These are phyloP conservation scores for Escovopsis sp. DNA, from an alignment of 2,329 filamentous ascomycete genomes.

Conservation along the genomic window DNA sequence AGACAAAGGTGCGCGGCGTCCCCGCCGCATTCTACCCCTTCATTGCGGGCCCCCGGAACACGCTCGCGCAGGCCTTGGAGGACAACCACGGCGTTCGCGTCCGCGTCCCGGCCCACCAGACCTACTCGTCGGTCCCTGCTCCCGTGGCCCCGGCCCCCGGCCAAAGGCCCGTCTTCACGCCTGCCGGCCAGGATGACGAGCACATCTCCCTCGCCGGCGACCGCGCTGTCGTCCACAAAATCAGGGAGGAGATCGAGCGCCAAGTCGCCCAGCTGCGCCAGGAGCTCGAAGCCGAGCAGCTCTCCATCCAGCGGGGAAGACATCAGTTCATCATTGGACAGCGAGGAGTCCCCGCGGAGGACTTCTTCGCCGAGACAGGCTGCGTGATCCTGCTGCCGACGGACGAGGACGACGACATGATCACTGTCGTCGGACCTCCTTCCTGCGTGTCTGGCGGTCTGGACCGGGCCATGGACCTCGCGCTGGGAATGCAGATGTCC, in stretches of 20 bases:
- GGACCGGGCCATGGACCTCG: constrained; percentile 76
- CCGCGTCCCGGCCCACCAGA: constrained; percentile 68
- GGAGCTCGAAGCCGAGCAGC: constrained; percentile 61
- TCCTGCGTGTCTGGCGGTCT: constrained; percentile 59
- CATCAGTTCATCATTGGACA: constrained; percentile 94
- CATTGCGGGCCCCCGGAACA: constrained; percentile 66
- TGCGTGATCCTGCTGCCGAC: constrained; percentile 73
- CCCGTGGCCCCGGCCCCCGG: constrained; percentile 46
- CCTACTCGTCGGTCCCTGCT: constrained; percentile 54
- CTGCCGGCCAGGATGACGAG: constrained; percentile 51
- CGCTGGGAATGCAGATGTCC: constrained; percentile 71
- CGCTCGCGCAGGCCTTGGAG: constrained; percentile 51
- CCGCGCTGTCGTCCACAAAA: constrained; percentile 63
- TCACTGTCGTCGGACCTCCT: constrained; percentile 71
- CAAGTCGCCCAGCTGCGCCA: constrained; percentile 60
- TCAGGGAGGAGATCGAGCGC: constrained; percentile 65
- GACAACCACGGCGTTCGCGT: constrained; percentile 67
- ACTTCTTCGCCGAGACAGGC: constrained; percentile 82
- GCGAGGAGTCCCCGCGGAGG: constrained; percentile 60
- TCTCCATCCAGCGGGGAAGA: constrained; percentile 68
- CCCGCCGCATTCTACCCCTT: constrained; percentile 93
- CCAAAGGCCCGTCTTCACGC: constrained; percentile 52
- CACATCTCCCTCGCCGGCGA: constrained; percentile 81
- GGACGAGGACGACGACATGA: constrained; percentile 63
- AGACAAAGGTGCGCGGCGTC: constrained; percentile 65